These are phyloP conservation scores for Macadamia tetraphylla DNA, from an alignment of 164 flowering plant genomes.

Conservation along the genomic window DNA sequence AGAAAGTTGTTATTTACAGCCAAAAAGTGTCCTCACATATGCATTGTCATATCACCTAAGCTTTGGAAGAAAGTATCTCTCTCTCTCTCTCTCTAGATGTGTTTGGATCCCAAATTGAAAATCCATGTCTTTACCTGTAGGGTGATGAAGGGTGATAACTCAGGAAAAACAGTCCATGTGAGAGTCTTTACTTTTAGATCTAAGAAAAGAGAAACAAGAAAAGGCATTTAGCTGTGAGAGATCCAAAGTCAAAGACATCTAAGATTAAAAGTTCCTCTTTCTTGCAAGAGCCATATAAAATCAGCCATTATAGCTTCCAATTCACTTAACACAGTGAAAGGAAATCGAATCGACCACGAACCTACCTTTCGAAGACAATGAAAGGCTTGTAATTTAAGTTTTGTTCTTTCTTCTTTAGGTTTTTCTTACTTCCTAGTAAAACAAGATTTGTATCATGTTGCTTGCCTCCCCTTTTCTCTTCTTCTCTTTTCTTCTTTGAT, in stretches of 20 bases:
- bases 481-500: too few relatives aligned
- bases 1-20: constrained; percentile 26
- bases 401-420: background rate
- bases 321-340: background rate
- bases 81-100: background rate
- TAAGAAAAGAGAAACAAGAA: constrained; percentile 1
- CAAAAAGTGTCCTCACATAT: constrained; percentile 26
- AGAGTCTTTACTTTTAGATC: constrained; percentile 13
- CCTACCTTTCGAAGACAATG: constrained; percentile 3
- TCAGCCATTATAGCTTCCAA: constrained; percentile 8
- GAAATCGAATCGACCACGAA: background rate
- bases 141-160: constrained; percentile 6
- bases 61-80: constrained; percentile 24
- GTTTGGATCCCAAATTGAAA: constrained; percentile 9
- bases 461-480: too few relatives aligned
- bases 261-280: background rate
- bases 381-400: background rate
- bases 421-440: background rate
- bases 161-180: constrained; percentile 37
- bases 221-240: background rate
- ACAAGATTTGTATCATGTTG: too few relatives aligned
- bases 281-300: constrained; percentile 4
- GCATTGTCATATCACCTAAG: constrained; percentile 15
- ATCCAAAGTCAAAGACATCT: constrained; percentile 6
- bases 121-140: background rate